Evolutionary conservation across 2,329 filamentous ascomycete genomes (phyloP).

Genomic region (Microdochium trichocladiopsis): DNA sequence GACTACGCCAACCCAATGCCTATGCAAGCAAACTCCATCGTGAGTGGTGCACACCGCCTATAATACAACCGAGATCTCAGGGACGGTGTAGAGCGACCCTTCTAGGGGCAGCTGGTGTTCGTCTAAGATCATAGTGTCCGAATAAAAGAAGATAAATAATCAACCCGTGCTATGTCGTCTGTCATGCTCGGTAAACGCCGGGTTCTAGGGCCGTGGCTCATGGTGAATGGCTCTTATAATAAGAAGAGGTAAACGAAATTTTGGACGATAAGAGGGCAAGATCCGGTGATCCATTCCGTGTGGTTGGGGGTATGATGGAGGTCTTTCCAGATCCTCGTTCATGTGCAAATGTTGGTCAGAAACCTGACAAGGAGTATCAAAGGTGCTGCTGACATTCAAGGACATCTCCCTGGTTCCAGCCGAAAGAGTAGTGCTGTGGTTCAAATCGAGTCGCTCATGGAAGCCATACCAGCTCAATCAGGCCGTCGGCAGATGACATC

Average conservation of each 20-base stretch:
- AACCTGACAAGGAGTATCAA: too few relatives aligned
- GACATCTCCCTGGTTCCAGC: background rate
- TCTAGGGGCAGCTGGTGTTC: background rate
- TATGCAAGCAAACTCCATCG: constrained; percentile 5
- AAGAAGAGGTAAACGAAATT: too few relatives aligned
- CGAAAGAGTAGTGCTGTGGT: background rate
- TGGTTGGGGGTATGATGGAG: too few relatives aligned
- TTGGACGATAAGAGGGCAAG: too few relatives aligned
- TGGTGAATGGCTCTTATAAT: too few relatives aligned
- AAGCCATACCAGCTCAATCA: constrained; percentile 52
- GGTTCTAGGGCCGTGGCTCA: background rate
- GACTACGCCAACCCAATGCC: constrained; percentile 1
- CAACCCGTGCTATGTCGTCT: background rate
- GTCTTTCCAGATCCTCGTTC: too few relatives aligned
- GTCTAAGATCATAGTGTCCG: background rate
- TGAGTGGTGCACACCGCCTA: background rate
- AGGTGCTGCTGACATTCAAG: too few relatives aligned
- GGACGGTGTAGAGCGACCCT: background rate
- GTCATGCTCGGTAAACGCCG: background rate
- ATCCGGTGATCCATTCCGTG: too few relatives aligned
- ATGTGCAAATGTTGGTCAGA: too few relatives aligned
- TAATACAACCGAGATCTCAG: constrained; percentile 1
- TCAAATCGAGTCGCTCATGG: constrained; percentile 16
- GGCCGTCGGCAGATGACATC: constrained; percentile 46
- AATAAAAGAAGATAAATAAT: background rate